Conservation (phyloP, 345 rosid genomes). For the Eucalyptus cloeziana region DNA sequence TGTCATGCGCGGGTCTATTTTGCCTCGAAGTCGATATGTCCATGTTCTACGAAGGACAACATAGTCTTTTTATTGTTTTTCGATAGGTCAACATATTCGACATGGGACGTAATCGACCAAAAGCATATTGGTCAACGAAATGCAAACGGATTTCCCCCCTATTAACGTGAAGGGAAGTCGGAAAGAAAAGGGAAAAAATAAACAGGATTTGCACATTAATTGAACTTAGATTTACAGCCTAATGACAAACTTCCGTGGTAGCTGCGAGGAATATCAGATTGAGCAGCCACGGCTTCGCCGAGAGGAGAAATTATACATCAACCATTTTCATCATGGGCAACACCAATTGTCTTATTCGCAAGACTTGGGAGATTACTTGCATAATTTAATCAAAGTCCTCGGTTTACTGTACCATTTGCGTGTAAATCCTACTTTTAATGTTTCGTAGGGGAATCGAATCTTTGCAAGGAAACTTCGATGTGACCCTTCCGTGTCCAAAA, state of each 20-base stretch:
- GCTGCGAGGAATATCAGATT: not conserved
- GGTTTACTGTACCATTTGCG: not conserved
- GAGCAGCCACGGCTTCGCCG: not conserved
- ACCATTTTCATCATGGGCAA: not conserved
- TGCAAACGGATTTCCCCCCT: not conserved
- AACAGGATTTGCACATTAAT: not conserved
- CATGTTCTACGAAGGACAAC: not conserved
- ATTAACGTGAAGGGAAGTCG: not conserved
- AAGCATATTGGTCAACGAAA: not conserved
- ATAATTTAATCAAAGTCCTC: not conserved
- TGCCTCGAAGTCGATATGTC: not conserved
- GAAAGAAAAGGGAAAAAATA: not conserved
- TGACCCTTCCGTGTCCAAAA: not conserved
- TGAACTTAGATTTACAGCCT: not conserved
- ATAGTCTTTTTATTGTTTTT: too few species aligned
- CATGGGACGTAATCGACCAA: not conserved
- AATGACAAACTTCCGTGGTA: not conserved
- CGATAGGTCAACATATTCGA: not conserved
- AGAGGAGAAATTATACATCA: not conserved
- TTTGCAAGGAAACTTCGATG: not conserved
- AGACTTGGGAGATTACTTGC: not conserved
- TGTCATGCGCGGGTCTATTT: not conserved
- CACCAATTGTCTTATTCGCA: not conserved
- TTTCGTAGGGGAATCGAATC: not conserved
- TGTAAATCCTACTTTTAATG: not conserved